These are phyloP conservation scores for Agrocybe praecox DNA, from an alignment of 768 basidiomycete genomes.

Conservation along the genomic window DNA sequence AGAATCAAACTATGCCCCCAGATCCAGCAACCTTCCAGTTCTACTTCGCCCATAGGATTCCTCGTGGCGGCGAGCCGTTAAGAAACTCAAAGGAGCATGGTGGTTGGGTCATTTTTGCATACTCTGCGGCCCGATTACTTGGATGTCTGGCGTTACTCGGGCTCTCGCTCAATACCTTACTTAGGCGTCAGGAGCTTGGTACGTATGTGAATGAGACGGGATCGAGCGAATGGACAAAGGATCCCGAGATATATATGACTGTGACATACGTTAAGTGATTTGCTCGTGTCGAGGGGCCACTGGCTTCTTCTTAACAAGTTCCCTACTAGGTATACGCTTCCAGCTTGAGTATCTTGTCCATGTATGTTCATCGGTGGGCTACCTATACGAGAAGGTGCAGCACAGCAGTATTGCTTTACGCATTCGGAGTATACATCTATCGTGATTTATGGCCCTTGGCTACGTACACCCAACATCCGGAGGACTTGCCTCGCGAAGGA, in stretches of 20 bases:
- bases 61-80: not conserved
- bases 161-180: not conserved
- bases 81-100: not conserved
- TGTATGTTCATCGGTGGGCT: not conserved
- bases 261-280: not conserved
- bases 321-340: not conserved
- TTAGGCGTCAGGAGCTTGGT: not conserved
- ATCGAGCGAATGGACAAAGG: not conserved
- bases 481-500: not conserved
- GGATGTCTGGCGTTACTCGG: not conserved
- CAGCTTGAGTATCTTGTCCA: not conserved
- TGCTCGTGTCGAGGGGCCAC: not conserved
- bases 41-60: not conserved
- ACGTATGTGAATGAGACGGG: not conserved
- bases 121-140: not conserved
- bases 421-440: not conserved
- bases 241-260: not conserved
- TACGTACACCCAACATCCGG: not conserved
- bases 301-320: not conserved
- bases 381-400: not conserved
- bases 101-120: not conserved
- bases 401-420: not conserved
- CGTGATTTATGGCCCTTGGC: not conserved
- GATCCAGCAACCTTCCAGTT: not conserved
- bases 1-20: not conserved